A percentile compares a stretch with the other conserved stretches of the same genome.
Conservation (phyloP, 345 rosid species). For the Salix exigua region DNA sequence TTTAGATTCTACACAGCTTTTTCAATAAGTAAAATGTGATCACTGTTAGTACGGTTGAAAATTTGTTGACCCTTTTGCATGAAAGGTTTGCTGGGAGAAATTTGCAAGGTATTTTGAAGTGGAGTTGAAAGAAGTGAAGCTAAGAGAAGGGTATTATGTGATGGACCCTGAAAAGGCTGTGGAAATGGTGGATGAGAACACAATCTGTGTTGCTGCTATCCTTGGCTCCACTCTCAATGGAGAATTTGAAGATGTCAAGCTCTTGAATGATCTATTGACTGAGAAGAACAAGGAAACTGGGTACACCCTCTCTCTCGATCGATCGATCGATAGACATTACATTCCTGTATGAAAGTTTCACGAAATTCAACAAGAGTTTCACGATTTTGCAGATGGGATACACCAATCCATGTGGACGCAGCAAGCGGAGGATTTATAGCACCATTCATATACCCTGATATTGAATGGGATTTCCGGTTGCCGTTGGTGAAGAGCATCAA, state of each 20-base stretch:
- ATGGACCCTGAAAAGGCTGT: constrained; percentile 27
- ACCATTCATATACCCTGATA: constrained; percentile 22
- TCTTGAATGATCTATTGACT: constrained; percentile 15
- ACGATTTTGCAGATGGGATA: constrained; percentile 18
- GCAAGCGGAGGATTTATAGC: constrained; percentile 32
- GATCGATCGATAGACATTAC: too few relatives aligned
- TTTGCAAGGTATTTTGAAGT: constrained; percentile 31
- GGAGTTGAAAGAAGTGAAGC: constrained; percentile 26
- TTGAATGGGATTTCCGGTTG: constrained; percentile 31
- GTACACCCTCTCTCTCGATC: neutral
- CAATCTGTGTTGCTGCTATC: constrained; percentile 27
- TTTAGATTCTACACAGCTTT: neutral
- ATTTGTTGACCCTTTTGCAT: neutral
- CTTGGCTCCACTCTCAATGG: constrained; percentile 29
- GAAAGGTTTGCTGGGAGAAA: constrained; percentile 25
- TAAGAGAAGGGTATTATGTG: constrained; percentile 16
- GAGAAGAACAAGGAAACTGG: constrained; percentile 24
- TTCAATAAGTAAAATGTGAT: neutral
- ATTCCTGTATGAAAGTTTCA: too few relatives aligned
- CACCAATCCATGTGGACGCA: constrained; percentile 32
- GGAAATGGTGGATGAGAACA: constrained; percentile 30
- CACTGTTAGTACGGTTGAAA: neutral
- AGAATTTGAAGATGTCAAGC: constrained; percentile 30
- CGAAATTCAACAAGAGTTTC: too few relatives aligned
- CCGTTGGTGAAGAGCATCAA: constrained; percentile 27